Evolutionary conservation across 345 rosid species (phyloP), one percentile per base, ranked within the genome.

Genomic region (Camelina sativa): DNA sequence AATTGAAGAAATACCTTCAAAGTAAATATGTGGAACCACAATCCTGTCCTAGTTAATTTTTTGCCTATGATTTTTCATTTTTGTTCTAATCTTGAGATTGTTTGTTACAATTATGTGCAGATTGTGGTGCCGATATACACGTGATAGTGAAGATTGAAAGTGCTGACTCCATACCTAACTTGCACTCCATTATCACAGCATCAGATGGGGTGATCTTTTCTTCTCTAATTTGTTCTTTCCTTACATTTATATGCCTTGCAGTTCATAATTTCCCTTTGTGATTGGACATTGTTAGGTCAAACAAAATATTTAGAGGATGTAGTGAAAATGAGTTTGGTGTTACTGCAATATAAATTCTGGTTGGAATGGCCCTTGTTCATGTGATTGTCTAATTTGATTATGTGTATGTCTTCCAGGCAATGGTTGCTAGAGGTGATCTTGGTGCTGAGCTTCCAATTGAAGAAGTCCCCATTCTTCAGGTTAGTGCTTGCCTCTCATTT

Each of bases 381-480:
- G 69, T 51, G 28, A 35, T 38, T 69, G 20, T 10, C 15, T 71
- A 11, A 77, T 47, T 6, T 53, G 32, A 52, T 80, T 28, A 55
- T 75, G 55, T 53, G 70, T 64, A 22, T 7, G 56, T 28, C 46
- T 43, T 73, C 47, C 48, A 95, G 99, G 99, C 99, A 55, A 95
- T 95, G 99, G 99, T 95, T 75, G 99, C 99, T 68, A 87, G 99
- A 88, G 99, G 99, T 81, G 99, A 95, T 85, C 99, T 95, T 81
- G 99, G 99, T 71, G 98, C 99, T 59, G 98, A 95, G 88, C 98
- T 95, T 79, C 99, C 99, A 28, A 90, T 92, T 47, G 99, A 95
- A 87, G 99, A 92, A 84, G 99, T 92, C 61, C 98, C 99, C 61
- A 92, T 95, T 81, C 82, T 95, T 76, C 99, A 95, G 96, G 98